Percentiles rank a stretch among this genome's conserved stretches.
Evolutionary conservation across 208 protist species (phyloP).

Genomic region (Crithidia bombi): DNA sequence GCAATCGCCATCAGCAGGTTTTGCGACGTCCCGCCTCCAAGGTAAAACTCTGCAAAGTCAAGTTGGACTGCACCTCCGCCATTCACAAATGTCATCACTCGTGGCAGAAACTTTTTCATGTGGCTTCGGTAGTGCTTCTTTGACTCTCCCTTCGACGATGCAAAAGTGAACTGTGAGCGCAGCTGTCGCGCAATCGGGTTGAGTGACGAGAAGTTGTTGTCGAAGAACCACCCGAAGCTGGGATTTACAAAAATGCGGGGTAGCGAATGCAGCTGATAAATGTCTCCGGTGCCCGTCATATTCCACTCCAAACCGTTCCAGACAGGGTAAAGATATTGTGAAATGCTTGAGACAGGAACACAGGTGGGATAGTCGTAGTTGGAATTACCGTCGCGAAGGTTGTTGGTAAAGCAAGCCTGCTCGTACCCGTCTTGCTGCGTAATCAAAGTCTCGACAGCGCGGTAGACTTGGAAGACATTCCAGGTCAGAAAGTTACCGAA

Average conservation of each 20-base stretch:
- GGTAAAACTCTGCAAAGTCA: slow-evolving; percentile 23
- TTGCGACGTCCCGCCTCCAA: slow-evolving; percentile 49
- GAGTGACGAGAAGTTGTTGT: slow-evolving; percentile 43
- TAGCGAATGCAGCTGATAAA: slow-evolving; percentile 36
- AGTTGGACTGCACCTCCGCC: not conserved
- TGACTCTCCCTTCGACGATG: slow-evolving; percentile 14
- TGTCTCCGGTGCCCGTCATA: slow-evolving; percentile 33
- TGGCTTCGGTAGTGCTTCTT: slow-evolving; percentile 9
- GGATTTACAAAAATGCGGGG: slow-evolving; percentile 42
- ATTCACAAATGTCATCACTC: slow-evolving; percentile 18
- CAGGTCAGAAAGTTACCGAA: slow-evolving; percentile 25
- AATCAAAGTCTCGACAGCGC: slow-evolving; percentile 8
- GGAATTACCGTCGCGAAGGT: slow-evolving; percentile 24
- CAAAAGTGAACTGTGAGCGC: slow-evolving; percentile 46
- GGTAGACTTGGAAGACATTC: slow-evolving; percentile 8
- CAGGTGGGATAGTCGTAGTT: slow-evolving; percentile 30
- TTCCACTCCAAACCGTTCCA: slow-evolving; percentile 32
- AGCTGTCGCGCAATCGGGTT: slow-evolving; percentile 33
- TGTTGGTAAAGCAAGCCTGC: slow-evolving; percentile 55
- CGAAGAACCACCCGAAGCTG: slow-evolving; percentile 59
- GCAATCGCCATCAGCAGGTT: slow-evolving; percentile 27
- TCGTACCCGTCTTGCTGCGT: slow-evolving; percentile 26
- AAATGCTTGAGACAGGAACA: slow-evolving; percentile 38
- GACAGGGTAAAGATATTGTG: slow-evolving; percentile 46
- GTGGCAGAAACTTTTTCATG: slow-evolving; percentile 23